These are phyloP conservation scores for Thecaphora frezii DNA, from an alignment of 1,284 basidiomycete species.

Conservation along the genomic window DNA sequence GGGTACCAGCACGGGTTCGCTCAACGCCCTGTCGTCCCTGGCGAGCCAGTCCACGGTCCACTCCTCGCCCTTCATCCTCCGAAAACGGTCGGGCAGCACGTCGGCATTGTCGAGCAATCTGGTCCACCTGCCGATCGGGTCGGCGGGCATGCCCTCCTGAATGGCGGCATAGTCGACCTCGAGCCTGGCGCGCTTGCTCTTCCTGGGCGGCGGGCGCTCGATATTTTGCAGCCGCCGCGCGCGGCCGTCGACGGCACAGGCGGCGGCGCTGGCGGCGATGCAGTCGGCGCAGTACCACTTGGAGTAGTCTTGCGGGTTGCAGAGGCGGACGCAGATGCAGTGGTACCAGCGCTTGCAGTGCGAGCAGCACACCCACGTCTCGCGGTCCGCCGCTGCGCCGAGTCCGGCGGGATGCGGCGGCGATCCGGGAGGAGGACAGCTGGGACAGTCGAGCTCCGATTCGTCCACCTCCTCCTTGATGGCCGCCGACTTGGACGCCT, in stretches of 20 bases:
- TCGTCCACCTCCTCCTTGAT: constrained; percentile 20
- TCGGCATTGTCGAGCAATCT: constrained; percentile 26
- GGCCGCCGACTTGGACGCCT: background rate
- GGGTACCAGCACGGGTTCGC: constrained; percentile 37
- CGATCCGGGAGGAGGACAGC: constrained; percentile 20
- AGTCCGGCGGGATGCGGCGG: constrained; percentile 23
- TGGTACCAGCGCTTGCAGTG: constrained; percentile 49
- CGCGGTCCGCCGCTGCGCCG: constrained; percentile 29
- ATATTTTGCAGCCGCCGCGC: constrained; percentile 9
- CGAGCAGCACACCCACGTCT: constrained; percentile 46
- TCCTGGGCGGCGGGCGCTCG: constrained; percentile 25
- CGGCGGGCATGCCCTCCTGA: constrained; percentile 45
- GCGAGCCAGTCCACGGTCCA: constrained; percentile 49
- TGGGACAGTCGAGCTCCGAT: constrained; percentile 35
- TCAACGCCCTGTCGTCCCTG: constrained; percentile 21
- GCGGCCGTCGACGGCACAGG: no score
- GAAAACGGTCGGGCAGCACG: constrained; percentile 23
- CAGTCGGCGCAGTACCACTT: constrained; percentile 47
- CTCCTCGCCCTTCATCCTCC: constrained; percentile 26
- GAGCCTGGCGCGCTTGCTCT: constrained; percentile 25
- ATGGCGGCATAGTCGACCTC: constrained; percentile 49
- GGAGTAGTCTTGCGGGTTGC: constrained; percentile 34
- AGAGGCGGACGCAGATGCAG: constrained; percentile 37
- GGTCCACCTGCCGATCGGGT: constrained; percentile 42
- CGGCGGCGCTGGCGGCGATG: constrained; percentile 13